Base-by-base conservation (phyloP, 129 eudicot genomes). In the Silybum marianum region DNA sequence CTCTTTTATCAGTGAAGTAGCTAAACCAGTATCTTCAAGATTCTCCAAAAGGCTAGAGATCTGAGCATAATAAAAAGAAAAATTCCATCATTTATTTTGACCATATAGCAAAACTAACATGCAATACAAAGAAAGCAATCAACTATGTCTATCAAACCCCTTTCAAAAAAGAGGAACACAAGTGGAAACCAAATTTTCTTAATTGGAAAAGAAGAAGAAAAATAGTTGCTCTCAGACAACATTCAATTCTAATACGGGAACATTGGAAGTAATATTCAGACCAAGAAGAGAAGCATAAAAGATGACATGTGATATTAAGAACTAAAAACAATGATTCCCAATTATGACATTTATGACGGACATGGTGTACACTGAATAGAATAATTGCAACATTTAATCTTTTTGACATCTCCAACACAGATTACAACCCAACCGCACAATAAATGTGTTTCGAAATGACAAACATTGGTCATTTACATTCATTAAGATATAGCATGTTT, bases 41-140 rank as follows among this genome's bases (percentile, higher is more conserved):
- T 88, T 88, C 81, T 89, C 93, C 80, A 92, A 79, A 71, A 95
- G 93, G 87, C 85, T 87, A 58, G 95, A 91, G 42, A 95, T 87
- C 99, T 95, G 87, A 72, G 72, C 23, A 79, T 72, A 42, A 46
- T 38, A 34, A 58, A 34, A 58, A 36, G 32, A 85, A 23, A 44
- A 77, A 40, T 18, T 3, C 44, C 79, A 74, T 48, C 65, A 67
- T 58, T 44, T 26, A 74, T 32, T 62, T 72, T 72, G 63, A 28
- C 75, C 74, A 14, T 65, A 36, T 74, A 63, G 46, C 2, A n/a
- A 21, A 21, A 30, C 18, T 42, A 24, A 24, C 69, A 23, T 8
- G 28, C 69, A 65, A 65, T 65, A 65, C 22, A 65, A 21, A 21
- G 14, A 65, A 65, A 65, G 28, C 30, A 8, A 62, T 62, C 26